A percentile compares a stretch with the other conserved stretches of the same genome.
These are phyloP conservation scores for Trifolium subterraneum DNA, from an alignment of 306 rosid species.

Conservation along the genomic window DNA sequence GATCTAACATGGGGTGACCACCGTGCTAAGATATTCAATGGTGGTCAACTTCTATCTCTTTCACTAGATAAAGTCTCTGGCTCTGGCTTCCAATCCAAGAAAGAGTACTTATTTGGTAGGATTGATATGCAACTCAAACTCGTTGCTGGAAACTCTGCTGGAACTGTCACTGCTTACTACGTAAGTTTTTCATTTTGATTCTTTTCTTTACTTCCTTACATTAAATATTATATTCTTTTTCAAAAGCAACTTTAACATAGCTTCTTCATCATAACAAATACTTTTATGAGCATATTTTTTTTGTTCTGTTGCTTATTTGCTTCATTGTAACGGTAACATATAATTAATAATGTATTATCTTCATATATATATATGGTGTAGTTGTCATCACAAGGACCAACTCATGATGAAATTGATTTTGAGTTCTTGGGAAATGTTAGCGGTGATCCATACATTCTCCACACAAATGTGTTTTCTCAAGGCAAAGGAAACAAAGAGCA, in stretches of 20 bases:
- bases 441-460: constrained; percentile 82
- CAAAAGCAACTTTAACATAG: neutral
- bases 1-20: constrained; percentile 79
- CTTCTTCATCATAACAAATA: neutral
- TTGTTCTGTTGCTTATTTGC: neutral
- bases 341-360: no score
- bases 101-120: constrained; percentile 67
- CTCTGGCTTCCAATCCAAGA: constrained; percentile 85
- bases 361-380: constrained; percentile 37
- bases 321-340: no score
- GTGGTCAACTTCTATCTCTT: constrained; percentile 75
- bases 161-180: constrained; percentile 89
- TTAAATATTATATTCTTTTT: neutral
- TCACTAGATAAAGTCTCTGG: constrained; percentile 78
- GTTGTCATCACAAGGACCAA: constrained; percentile 78
- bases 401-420: constrained; percentile 90
- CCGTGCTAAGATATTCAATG: constrained; percentile 68
- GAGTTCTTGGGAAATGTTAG: constrained; percentile 89
- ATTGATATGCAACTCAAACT: constrained; percentile 95
- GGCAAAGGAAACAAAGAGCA: constrained; percentile 87
- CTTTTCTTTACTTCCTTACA: neutral
- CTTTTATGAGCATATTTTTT: neutral
- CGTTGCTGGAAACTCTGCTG: constrained; percentile 88
- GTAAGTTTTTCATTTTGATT: constrained; percentile 42
- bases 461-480: constrained; percentile 78